Percentiles rank a stretch among this genome's conserved stretches.
phyloP scores from a whole-genome alignment of 495 filamentous ascomycete species.

The Daldinia bambusicola region DNA sequence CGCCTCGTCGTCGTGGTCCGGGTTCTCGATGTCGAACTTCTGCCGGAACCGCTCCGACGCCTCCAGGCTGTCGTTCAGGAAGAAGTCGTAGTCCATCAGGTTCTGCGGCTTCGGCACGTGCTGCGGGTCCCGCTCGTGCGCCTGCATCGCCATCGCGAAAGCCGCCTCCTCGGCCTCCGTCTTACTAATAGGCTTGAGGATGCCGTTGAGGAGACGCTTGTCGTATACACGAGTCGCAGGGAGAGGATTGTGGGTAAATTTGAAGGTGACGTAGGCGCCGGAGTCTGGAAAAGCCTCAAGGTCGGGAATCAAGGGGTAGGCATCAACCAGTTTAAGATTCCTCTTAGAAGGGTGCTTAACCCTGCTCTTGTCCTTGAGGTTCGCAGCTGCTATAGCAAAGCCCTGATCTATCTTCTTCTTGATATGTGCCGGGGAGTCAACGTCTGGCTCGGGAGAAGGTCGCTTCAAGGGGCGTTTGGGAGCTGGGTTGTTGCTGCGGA shows the following conservation, averaged over 20 bases:
- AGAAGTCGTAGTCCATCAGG: slow-evolving; percentile 83
- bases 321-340: slow-evolving; percentile 79
- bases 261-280: slow-evolving; percentile 85
- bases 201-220: slow-evolving; percentile 78
- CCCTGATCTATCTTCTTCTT: slow-evolving; percentile 83
- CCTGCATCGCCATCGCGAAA: slow-evolving; percentile 63
- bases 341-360: slow-evolving; percentile 86
- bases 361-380: slow-evolving; percentile 72
- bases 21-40: slow-evolving; percentile 77
- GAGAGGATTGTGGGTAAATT: slow-evolving; percentile 86
- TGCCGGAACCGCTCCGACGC: slow-evolving; percentile 71
- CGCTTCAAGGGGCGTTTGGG: slow-evolving; percentile 50
- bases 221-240: slow-evolving; percentile 71
- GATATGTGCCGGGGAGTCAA: slow-evolving; percentile 83
- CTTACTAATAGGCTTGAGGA: slow-evolving; percentile 74
- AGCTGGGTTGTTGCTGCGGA: slow-evolving; percentile 51
- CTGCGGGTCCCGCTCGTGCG: slow-evolving; percentile 70
- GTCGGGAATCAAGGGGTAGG: slow-evolving; percentile 86
- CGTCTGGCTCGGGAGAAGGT: slow-evolving; percentile 60
- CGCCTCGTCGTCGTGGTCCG: slow-evolving; percentile 70
- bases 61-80: slow-evolving; percentile 68
- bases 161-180: slow-evolving; percentile 61
- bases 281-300: slow-evolving; percentile 88
- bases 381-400: slow-evolving; percentile 80
- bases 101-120: slow-evolving; percentile 68